Base-by-base conservation (phyloP, 345 rosid species). In the Adansonia digitata region DNA sequence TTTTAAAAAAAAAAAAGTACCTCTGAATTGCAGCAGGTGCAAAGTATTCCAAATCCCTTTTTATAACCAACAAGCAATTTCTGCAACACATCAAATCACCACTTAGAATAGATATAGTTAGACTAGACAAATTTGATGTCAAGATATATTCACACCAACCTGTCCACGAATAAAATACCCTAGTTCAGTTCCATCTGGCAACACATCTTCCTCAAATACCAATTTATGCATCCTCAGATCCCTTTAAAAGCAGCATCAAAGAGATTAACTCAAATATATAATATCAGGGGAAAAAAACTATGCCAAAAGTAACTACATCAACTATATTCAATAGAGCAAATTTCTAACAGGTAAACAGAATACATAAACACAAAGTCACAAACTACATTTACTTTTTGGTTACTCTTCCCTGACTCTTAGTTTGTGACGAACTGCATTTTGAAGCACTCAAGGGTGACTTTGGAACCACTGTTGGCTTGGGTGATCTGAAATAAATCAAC, bases 161-260 rank as follows among this genome's bases (percentile, higher is more conserved):
- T 92, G 63, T 77, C 98, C 98, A 71, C 88, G 87, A 39, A 88
- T 82, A 73, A 86, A 92, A 85, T 94, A 92, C 26, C 86, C 95
- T 51, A 94, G 87, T 87, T 94, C 97, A 26, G 97, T 82, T 81
- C 98, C 98, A 82, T 94, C 97, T 34, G 89, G 91, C 81, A 94
- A 84, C 55, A 87, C 79, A 77, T 88, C 90, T 78, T 87, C 95
- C 84, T 92, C 97, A 78, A 94, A 94, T 51, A 92, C 98, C 80
- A 90, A 80, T 76, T 88, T 94, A 77, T 94, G 98, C 86, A 90
- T 79, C 78, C 97, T 85, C 82, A 86, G 66, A 80, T 94, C 98
- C 89, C 98, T 94, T 71, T 69, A 31, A 78, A 75, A 77, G 39
- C 17, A 29, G 42, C 39, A 77, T 27, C 52, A 74, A 74, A 72